These are phyloP conservation scores for Blastobotrys persicus DNA, from an alignment of 1,139 yeast species.

Conservation along the genomic window DNA sequence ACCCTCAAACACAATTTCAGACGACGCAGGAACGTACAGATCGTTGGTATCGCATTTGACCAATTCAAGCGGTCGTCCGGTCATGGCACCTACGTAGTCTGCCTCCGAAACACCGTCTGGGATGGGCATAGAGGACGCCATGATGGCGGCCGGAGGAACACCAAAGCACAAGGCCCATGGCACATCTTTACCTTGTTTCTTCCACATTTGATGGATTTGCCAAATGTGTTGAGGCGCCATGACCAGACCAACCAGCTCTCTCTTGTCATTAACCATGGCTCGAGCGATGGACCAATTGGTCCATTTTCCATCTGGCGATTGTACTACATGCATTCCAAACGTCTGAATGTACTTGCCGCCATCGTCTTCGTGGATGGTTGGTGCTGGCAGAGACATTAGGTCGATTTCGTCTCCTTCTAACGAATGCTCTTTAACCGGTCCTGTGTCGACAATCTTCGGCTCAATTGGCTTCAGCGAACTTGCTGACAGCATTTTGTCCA, in stretches of 20 bases:
- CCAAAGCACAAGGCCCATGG: slow-evolving; percentile 9
- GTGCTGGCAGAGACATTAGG: not conserved
- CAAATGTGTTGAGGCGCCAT: slow-evolving; percentile 5
- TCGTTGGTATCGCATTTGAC: slow-evolving; percentile 9
- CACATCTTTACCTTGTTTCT: slow-evolving; percentile 6
- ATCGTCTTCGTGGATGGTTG: slow-evolving; percentile 4
- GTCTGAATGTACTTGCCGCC: slow-evolving; percentile 8
- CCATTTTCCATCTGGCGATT: slow-evolving; percentile 9
- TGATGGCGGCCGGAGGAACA: slow-evolving; percentile 8
- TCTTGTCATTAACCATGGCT: slow-evolving; percentile 8
- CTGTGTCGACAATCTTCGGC: not conserved
- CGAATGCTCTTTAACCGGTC: slow-evolving; percentile 2
- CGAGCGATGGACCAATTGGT: slow-evolving; percentile 9
- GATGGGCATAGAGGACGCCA: slow-evolving; percentile 3
- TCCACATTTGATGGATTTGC: slow-evolving; percentile 10
- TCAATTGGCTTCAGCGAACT: not conserved
- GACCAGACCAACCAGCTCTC: slow-evolving; percentile 1
- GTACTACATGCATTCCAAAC: slow-evolving; percentile 6
- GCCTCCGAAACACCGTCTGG: slow-evolving; percentile 3
- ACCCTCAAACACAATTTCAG: slow-evolving; percentile 9
- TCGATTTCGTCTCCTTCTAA: slow-evolving; percentile 5
- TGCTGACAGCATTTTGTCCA: not conserved
- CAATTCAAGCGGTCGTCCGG: not conserved
- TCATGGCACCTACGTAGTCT: slow-evolving; percentile 4
- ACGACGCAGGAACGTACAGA: slow-evolving; percentile 2